Evolutionary conservation across 1,139 yeast genomes (phyloP).

Genomic region (Blastobotrys aristatus): DNA sequence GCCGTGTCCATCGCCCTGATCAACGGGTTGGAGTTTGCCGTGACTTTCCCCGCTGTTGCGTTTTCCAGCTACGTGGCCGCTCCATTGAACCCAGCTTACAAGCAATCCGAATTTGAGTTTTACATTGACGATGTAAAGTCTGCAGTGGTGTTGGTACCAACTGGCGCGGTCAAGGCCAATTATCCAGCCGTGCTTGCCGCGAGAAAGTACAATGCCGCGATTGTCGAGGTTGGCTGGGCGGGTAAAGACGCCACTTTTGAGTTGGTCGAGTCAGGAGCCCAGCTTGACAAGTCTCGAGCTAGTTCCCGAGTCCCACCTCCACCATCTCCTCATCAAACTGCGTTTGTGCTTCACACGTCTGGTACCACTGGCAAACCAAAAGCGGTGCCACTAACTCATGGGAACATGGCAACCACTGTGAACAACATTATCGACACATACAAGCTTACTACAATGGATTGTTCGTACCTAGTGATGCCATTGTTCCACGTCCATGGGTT

Average conservation of each 20-base stretch:
- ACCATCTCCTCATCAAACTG: conserved; percentile 44
- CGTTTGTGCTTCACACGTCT: conserved; percentile 60
- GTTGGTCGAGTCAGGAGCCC: conserved; percentile 9
- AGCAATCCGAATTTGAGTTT: conserved; percentile 54
- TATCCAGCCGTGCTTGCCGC: conserved; percentile 50
- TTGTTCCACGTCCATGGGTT: conserved; percentile 69
- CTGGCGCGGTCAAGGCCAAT: conserved; percentile 39
- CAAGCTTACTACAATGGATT: conserved; percentile 43
- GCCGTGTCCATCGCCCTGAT: conserved; percentile 57
- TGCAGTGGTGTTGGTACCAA: conserved; percentile 50
- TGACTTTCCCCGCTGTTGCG: conserved; percentile 50
- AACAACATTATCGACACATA: conserved; percentile 54
- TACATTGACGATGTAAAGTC: conserved; percentile 56
- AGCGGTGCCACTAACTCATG: conserved; percentile 62
- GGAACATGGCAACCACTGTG: conserved; percentile 54
- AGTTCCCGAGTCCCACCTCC: conserved; percentile 35
- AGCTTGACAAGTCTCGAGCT: conserved; percentile 2
- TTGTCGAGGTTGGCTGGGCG: conserved; percentile 50
- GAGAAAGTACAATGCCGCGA: conserved; percentile 40
- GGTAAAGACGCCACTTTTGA: conserved; percentile 22
- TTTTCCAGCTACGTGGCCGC: conserved; percentile 55
- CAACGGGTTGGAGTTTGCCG: conserved; percentile 53
- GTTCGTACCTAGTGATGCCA: conserved; percentile 64
- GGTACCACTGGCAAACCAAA: conserved; percentile 73
- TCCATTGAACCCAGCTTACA: conserved; percentile 59